phyloP scores from a whole-genome alignment of 108 stramenopile species.

The Nannochloropsis salina region DNA sequence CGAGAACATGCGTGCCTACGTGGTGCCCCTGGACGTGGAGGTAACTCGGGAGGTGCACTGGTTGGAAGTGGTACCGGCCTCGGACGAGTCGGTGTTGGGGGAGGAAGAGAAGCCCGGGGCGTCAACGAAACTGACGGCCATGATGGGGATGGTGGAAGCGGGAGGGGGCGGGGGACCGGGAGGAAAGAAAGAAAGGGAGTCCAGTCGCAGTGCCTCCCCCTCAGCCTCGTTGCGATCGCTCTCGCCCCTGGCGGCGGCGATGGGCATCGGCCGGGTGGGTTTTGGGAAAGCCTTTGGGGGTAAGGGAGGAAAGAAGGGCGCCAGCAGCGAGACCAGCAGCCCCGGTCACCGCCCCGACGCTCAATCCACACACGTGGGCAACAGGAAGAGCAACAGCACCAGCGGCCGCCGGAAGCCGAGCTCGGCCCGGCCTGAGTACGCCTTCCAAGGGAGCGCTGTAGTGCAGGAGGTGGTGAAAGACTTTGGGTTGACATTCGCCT shows the following conservation, averaged over 20 bases:
- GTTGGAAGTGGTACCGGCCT: not conserved
- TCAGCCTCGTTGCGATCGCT: not conserved
- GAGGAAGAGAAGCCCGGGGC: not conserved
- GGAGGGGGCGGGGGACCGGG: not conserved
- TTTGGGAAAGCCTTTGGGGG: not conserved
- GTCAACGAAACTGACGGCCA: not conserved
- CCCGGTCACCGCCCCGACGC: not conserved
- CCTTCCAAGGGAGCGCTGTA: not conserved
- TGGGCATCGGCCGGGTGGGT: not conserved
- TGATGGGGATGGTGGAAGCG: not conserved
- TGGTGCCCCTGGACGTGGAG: not conserved
- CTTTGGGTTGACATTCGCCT: not conserved
- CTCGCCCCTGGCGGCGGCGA: not conserved
- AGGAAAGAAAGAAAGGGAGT: not conserved
- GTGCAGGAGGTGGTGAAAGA: slow-evolving; percentile 14
- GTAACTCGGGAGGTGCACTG: not conserved
- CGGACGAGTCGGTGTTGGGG: not conserved
- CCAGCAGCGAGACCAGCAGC: not conserved
- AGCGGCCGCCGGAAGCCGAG: not conserved
- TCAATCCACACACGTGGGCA: not conserved
- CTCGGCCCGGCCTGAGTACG: not conserved
- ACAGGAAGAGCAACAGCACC: not conserved
- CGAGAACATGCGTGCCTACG: not conserved
- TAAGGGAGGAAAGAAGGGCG: not conserved
- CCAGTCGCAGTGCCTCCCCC: not conserved